A percentile compares a stretch with the other conserved stretches of the same genome.
phyloP scores from a whole-genome alignment of 1,284 basidiomycete genomes.

The Naganishia sp. region DNA sequence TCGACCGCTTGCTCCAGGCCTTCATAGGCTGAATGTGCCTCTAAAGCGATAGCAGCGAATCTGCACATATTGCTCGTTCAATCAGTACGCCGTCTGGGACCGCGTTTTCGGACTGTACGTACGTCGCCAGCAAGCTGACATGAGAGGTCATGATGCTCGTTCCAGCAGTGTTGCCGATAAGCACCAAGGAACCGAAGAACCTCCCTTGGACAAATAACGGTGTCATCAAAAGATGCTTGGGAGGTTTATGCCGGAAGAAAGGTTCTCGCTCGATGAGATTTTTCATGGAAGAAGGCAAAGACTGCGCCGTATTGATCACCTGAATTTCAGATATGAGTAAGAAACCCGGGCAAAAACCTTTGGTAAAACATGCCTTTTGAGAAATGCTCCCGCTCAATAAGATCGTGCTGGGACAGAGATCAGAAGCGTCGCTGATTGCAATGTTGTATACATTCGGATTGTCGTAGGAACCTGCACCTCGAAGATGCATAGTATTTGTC shows the following conservation, averaged over 20 bases:
- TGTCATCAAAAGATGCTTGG: constrained; percentile 24
- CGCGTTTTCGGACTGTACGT: background rate
- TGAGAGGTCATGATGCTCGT: constrained; percentile 23
- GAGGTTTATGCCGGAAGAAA: constrained; percentile 11
- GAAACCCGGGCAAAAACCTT: background rate
- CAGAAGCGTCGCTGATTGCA: constrained; percentile 26
- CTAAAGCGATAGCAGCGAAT: constrained; percentile 34
- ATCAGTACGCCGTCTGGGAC: no score
- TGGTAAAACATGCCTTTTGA: constrained; percentile 11
- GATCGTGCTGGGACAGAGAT: constrained; percentile 23
- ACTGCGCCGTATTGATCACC: constrained; percentile 18
- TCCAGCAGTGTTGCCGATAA: constrained; percentile 10
- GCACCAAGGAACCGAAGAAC: constrained; percentile 25
- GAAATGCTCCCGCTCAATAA: constrained; percentile 20
- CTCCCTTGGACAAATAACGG: constrained; percentile 31
- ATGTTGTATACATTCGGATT: constrained; percentile 18
- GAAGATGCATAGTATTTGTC: constrained; percentile 26
- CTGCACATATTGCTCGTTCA: background rate
- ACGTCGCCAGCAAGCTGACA: constrained; percentile 33
- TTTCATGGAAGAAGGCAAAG: constrained; percentile 1
- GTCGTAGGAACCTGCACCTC: constrained; percentile 28
- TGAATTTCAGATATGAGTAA: background rate
- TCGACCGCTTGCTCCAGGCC: constrained; percentile 29
- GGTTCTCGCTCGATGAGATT: constrained; percentile 26
- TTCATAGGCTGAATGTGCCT: constrained; percentile 27